Evolutionary conservation across 1,284 basidiomycete genomes (phyloP).

Genomic region (Chalciporus sp.): DNA sequence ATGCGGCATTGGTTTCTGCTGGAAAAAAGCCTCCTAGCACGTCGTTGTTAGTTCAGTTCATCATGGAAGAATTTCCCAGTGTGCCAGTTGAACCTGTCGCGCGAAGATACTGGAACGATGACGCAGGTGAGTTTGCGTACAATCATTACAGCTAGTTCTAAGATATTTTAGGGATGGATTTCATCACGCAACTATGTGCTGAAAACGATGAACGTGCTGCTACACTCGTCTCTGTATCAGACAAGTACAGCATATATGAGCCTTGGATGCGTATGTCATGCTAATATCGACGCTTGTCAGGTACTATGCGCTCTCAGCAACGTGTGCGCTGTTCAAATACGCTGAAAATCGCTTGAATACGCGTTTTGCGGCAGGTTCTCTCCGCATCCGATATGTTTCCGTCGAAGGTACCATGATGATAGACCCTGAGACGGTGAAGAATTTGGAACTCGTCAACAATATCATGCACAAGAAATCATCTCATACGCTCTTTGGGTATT

Average conservation of each 20-base stretch:
- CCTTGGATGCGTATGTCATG: constrained; percentile 5
- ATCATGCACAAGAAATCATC: constrained; percentile 61
- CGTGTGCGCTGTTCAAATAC: constrained; percentile 84
- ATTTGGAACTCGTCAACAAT: constrained; percentile 87
- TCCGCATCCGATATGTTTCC: constrained; percentile 80
- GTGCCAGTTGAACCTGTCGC: constrained; percentile 66
- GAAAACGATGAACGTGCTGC: constrained; percentile 78
- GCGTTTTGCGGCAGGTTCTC: constrained; percentile 68
- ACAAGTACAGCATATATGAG: constrained; percentile 62
- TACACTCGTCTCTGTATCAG: constrained; percentile 70
- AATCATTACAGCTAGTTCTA: constrained; percentile 5
- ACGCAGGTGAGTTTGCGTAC: constrained; percentile 52
- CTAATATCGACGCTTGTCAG: constrained; percentile 42
- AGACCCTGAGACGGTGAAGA: constrained; percentile 82
- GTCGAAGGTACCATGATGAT: constrained; percentile 92
- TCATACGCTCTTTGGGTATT: constrained; percentile 76
- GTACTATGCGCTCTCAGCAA: constrained; percentile 86
- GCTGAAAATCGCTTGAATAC: constrained; percentile 67
- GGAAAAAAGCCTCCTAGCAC: constrained; percentile 48
- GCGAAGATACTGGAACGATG: constrained; percentile 83
- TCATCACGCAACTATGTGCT: constrained; percentile 74
- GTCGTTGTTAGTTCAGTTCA: constrained; percentile 70
- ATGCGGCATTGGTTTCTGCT: constrained; percentile 46
- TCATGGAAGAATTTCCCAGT: constrained; percentile 75
- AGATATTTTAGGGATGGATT: constrained; percentile 65